Conservation (phyloP, 2,329 filamentous ascomycete species). For the Microdochium paspali region DNA sequence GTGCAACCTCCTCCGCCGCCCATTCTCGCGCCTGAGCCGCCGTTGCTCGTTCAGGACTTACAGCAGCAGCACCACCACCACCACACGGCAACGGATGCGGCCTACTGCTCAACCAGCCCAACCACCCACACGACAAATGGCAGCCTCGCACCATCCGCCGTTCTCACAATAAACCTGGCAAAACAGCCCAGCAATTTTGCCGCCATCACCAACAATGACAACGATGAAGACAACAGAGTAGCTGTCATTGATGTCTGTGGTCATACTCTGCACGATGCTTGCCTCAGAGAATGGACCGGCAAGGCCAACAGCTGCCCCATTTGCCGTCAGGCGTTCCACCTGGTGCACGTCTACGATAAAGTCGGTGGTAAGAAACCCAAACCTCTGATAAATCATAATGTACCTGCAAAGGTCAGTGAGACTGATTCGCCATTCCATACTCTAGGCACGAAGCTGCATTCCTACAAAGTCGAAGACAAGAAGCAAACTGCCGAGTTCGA, state of each 20-base stretch:
- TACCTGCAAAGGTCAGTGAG: constrained; percentile 2
- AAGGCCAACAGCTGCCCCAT: constrained; percentile 97
- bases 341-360: constrained; percentile 73
- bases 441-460: constrained; percentile 44
- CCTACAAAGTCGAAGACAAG: constrained; percentile 66
- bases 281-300: constrained; percentile 88
- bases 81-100: constrained; percentile 7
- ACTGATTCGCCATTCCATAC: constrained; percentile 11
- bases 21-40: constrained; percentile 4
- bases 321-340: constrained; percentile 84
- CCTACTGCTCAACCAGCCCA: constrained; percentile 13
- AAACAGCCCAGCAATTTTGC: constrained; percentile 12
- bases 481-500: constrained; percentile 88
- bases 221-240: constrained; percentile 32
- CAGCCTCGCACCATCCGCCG: constrained; percentile 9
- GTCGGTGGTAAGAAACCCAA: constrained; percentile 59
- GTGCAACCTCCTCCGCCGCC: constrained; percentile 14
- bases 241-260: constrained; percentile 67
- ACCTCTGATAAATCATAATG: constrained; percentile 1
- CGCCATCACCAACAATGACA: constrained; percentile 7
- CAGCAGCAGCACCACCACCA: too few relatives aligned
- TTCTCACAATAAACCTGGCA: constrained; percentile 11
- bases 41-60: background rate
- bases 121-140: constrained; percentile 10
- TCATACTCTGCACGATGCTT: constrained; percentile 87